A percentile compares a stretch with the other conserved stretches of the same genome.
Conservation (phyloP, 2,329 filamentous ascomycete genomes). For the Clonostachys rhizophaga region DNA sequence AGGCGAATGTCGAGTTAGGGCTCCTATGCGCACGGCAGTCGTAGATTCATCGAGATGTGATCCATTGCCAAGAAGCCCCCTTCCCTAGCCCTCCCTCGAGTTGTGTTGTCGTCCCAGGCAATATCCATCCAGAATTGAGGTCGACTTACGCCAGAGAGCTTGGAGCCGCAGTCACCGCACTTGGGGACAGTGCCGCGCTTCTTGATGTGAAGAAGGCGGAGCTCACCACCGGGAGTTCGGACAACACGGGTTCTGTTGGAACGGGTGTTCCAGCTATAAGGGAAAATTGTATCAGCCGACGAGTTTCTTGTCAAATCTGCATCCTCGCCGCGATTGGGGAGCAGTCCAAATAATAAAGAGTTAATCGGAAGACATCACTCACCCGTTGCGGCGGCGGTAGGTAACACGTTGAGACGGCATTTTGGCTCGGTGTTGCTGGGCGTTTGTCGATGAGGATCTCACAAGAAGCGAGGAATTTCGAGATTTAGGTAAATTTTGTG, state of each 20-base stretch:
- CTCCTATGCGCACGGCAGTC: not conserved
- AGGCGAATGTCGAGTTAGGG: too few species aligned
- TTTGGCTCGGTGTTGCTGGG: conserved; percentile 37
- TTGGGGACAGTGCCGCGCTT: conserved; percentile 98
- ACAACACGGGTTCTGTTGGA: conserved; percentile 95
- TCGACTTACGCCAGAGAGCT: conserved; percentile 91
- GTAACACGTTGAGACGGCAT: conserved; percentile 57
- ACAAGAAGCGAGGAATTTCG: conserved; percentile 31
- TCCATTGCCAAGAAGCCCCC: not conserved
- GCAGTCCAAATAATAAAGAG: too few species aligned
- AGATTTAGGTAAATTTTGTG: conserved; percentile 37
- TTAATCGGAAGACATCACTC: conserved; percentile 34
- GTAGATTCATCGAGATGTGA: not conserved
- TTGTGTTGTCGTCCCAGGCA: not conserved
- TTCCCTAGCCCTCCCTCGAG: not conserved
- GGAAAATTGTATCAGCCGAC: not conserved
- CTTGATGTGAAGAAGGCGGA: conserved; percentile 98
- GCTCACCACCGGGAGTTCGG: conserved; percentile 94
- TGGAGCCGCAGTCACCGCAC: conserved; percentile 98
- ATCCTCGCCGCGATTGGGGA: too few species aligned
- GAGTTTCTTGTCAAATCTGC: too few species aligned
- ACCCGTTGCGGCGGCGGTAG: conserved; percentile 78
- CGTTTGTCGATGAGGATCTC: conserved; percentile 26
- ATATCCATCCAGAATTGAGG: conserved; percentile 2
- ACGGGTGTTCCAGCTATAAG: conserved; percentile 86